These are phyloP conservation scores for Coprinellus micaceus DNA, from an alignment of 768 basidiomycete genomes.

Conservation along the genomic window DNA sequence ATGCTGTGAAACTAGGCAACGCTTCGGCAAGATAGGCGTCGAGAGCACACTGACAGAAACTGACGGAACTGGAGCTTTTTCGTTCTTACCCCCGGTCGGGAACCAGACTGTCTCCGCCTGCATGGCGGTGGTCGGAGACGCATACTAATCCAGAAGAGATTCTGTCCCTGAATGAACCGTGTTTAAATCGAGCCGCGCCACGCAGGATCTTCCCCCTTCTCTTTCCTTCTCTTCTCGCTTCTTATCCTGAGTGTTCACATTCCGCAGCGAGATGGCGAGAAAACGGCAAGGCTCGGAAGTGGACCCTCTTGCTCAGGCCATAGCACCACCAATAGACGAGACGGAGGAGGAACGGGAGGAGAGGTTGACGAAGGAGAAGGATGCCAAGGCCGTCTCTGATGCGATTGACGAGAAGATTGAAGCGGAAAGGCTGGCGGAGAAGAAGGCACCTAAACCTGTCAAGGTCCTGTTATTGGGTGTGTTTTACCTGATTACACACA, in stretches of 20 bases:
- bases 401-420: conserved; percentile 63
- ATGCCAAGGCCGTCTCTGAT: conserved; percentile 55
- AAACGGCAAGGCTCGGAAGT: neutral
- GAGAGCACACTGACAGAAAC: no score
- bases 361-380: conserved; percentile 44
- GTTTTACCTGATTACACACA: conserved; percentile 12
- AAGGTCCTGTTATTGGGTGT: conserved; percentile 62
- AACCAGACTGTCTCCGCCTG: no score
- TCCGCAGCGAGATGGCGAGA: neutral
- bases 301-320: conserved; percentile 46
- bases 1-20: neutral
- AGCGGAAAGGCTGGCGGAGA: conserved; percentile 43
- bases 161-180: no score
- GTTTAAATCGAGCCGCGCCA: neutral
- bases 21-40: neutral
- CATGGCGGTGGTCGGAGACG: no score
- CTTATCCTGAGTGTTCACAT: no score
- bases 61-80: no score
- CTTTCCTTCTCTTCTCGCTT: neutral
- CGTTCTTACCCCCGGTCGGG: no score
- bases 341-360: conserved; percentile 39
- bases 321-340: conserved; percentile 55
- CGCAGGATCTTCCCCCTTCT: neutral
- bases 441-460: conserved; percentile 44
- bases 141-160: no score